Base-by-base conservation (phyloP, 2,329 filamentous ascomycete genomes). In the Ophiostoma tasmaniense region DNA sequence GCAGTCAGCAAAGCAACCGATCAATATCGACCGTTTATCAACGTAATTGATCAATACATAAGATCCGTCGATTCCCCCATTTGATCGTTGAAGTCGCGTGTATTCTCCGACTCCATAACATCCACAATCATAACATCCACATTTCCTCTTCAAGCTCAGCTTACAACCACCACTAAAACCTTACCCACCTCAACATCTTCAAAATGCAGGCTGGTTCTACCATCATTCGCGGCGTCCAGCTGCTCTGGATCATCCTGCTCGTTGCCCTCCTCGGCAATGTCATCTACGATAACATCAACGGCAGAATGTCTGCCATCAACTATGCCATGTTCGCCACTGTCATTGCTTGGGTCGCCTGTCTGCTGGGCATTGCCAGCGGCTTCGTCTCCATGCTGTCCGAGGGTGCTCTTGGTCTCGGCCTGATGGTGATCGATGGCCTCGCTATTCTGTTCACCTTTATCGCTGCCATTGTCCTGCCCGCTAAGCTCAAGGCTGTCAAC, bases 381-480 rank as follows among this genome's bases (percentile, higher is more conserved):
- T 79, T 90, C 74, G 78, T 87, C 72, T 82, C 85, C 66, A 69
- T 72, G 64, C 67, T 76, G 66, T 62, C 69, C 22, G 72, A 39
- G 55, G 77, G 79, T 67, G 78, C 87, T 70, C 79, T 86, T 66
- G 83, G 84, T 35, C 75, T 87, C 20, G 77, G 85, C 66, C 78
- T 85, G 69, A 76, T 89, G 42, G 80, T 78, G 17, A 77, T 89
- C 66, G 89, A 92, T 77, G 80, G 75, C 14, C 74, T 87, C 39
- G 85, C 87, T 67, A 81, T 84, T 2, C 76, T 93, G 68, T 90
- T 93, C 81, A 89, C 86, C 73, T 87, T 93, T 75, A 88, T 91
- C 77, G 85, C 81, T 69, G 90, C 85, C 71, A 82, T 93, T 70
- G 90, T 91, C 11, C 82, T 91, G 59, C 85, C 91, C 4, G 88